Conservation (phyloP, 2,329 filamentous ascomycete genomes). For the Anthostomella pinea region DNA sequence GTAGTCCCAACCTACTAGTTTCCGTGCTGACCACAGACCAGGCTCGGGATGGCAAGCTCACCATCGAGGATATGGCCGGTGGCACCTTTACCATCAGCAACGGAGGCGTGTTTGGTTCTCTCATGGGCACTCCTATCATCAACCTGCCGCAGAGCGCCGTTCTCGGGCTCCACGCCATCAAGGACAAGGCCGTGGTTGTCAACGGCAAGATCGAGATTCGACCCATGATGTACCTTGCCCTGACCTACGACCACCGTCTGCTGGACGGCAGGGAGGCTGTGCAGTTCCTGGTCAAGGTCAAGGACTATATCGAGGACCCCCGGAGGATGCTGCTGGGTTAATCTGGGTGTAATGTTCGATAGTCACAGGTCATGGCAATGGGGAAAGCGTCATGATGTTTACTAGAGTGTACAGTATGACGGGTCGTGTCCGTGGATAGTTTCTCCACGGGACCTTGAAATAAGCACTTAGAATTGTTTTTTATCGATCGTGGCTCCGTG, state of each 20-base stretch:
- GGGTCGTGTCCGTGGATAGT: neutral
- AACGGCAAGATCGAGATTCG: conserved; percentile 94
- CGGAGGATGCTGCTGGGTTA: conserved; percentile 74
- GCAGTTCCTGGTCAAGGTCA: conserved; percentile 94
- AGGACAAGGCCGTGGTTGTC: conserved; percentile 84
- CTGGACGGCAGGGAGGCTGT: conserved; percentile 94
- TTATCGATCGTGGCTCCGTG: too few species aligned
- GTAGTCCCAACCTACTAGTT: too few species aligned
- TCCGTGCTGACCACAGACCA: too few species aligned
- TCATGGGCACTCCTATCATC: conserved; percentile 98
- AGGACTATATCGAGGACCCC: conserved; percentile 96
- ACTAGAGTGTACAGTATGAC: conserved; percentile 10
- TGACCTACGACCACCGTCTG: conserved; percentile 96
- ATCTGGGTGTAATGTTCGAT: conserved; percentile 1
- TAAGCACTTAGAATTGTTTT: neutral
- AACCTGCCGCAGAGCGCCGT: conserved; percentile 93
- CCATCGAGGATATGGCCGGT: conserved; percentile 98
- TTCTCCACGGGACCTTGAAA: neutral
- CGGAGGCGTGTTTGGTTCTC: conserved; percentile 91
- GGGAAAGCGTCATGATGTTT: conserved; percentile 7
- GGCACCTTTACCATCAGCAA: conserved; percentile 98
- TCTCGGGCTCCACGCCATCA: conserved; percentile 91
- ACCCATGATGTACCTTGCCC: conserved; percentile 99
- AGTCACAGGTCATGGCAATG: conserved; percentile 3
- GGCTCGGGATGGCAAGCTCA: conserved; percentile 94